Conservation (phyloP, 768 basidiomycete species). For the Astraeus odoratus region DNA sequence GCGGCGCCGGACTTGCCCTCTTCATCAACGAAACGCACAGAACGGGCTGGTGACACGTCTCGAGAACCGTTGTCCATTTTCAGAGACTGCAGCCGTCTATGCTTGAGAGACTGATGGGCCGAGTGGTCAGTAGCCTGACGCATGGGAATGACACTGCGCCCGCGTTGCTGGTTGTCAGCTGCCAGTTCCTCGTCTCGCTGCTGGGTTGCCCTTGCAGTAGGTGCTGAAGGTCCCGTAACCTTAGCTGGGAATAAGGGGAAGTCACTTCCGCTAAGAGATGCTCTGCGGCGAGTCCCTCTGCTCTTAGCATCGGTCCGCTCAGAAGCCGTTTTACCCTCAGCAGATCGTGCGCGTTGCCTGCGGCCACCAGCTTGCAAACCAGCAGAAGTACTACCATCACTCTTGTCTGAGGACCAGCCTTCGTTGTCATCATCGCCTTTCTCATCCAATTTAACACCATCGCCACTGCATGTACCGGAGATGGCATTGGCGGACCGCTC, state of each 20-base stretch:
- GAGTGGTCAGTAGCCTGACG: slow-evolving; percentile 11
- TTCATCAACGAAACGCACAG: slow-evolving; percentile 40
- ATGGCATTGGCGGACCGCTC: slow-evolving; percentile 5
- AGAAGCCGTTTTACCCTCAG: slow-evolving; percentile 11
- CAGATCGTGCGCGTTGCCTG: slow-evolving; percentile 21
- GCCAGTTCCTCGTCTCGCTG: not conserved
- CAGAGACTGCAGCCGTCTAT: slow-evolving; percentile 27
- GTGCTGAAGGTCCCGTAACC: slow-evolving; percentile 2
- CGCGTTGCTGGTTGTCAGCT: slow-evolving; percentile 15
- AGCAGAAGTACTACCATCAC: slow-evolving; percentile 18
- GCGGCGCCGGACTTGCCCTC: slow-evolving; percentile 13
- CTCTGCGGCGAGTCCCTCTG: slow-evolving; percentile 11
- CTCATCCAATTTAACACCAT: slow-evolving; percentile 2
- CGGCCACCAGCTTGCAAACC: slow-evolving; percentile 6
- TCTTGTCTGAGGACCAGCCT: slow-evolving; percentile 58
- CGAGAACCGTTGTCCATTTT: slow-evolving; percentile 18
- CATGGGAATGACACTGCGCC: slow-evolving; percentile 14
- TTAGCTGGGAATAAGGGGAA: too few species aligned
- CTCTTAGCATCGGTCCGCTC: slow-evolving; percentile 2
- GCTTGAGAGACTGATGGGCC: slow-evolving; percentile 18
- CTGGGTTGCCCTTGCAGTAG: not conserved
- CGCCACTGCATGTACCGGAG: slow-evolving; percentile 6
- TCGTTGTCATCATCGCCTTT: slow-evolving; percentile 42
- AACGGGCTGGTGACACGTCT: slow-evolving; percentile 41
- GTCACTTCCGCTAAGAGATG: slow-evolving; percentile 11